Evolutionary conservation across 164 flowering plant genomes (phyloP), one percentile per base, ranked within the genome.

Genomic region (Dillenia turbinata): DNA sequence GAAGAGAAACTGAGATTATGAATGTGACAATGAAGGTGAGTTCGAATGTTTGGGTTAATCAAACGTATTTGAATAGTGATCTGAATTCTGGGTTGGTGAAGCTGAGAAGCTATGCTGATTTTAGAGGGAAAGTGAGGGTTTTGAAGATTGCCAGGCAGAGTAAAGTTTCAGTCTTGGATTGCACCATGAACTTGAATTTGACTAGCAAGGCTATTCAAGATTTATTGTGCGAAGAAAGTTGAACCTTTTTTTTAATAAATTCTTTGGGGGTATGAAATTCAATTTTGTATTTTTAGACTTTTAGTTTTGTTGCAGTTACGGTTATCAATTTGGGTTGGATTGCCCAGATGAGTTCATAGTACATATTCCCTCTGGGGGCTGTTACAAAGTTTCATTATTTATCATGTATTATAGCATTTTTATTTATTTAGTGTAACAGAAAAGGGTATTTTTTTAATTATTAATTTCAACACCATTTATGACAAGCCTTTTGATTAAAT

Each of bases 131-230:
- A n/a, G 52, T 49, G 52, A 49, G 8, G 52, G 15, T 49, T 5
- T 49, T 72, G 51, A 17, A 55, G 12, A 57, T 59, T 17, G 2
- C 63, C 10, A 52, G 56, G 66, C 68, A 45, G 47, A 56, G 15
- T 26, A 63, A 58, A 47, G 46, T 40, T 9, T 6, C 58, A 0
- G 61, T 49, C 0, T 10, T 71, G 75, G 59, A 69, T 50, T 79
- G 83, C 52, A 52, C 56, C 12, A 67, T 71, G 63, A 55, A 6
- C 17, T 12, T 71, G n/a, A 59, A 66, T 56, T 59, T 71, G 67
- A 54, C 11, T 0, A 63, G 47, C 14, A 54, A n/a, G 16, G 49
- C 49, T 22, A 26, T 70, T 11, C 61, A 55, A 16, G 51, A 60
- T 49, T 24, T 49, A 48, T 10, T 12, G 17, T 60, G 63, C 9